phyloP scores from a whole-genome alignment of 1,139 yeast genomes.

The Geotrichum candidum region DNA sequence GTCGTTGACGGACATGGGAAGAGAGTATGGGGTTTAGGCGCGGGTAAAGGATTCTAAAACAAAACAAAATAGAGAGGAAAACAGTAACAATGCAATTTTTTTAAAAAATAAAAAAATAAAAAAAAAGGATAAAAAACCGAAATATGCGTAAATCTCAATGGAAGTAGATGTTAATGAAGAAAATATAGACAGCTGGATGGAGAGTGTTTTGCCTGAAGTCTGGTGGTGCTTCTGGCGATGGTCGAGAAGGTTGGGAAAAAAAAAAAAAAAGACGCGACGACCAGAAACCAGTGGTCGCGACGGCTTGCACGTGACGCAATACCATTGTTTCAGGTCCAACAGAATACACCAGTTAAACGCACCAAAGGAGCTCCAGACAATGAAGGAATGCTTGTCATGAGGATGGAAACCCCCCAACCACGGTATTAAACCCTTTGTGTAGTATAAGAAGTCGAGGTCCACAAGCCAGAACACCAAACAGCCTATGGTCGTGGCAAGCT shows the following conservation, averaged over 20 bases:
- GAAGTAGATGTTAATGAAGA: not conserved
- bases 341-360: too few relatives aligned
- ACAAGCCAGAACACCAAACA: too few relatives aligned
- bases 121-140: too few relatives aligned
- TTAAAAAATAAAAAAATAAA: too few relatives aligned
- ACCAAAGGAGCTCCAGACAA: too few relatives aligned
- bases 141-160: not conserved
- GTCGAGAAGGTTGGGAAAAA: not conserved
- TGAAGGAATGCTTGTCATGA: too few relatives aligned
- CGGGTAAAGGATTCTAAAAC: not conserved
- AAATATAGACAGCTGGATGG: not conserved
- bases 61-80: not conserved
- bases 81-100: not conserved
- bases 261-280: not conserved
- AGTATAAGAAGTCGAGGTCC: too few relatives aligned
- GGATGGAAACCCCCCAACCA: too few relatives aligned
- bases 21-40: not conserved
- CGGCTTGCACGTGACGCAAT: not conserved
- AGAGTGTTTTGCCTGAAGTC: not conserved
- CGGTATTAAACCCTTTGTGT: too few relatives aligned
- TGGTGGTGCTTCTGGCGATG: not conserved
- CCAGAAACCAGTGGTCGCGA: not conserved
- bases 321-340: too few relatives aligned
- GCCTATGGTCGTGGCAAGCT: too few relatives aligned
- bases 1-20: not conserved